Conservation (phyloP, 805 yeast species). For the Yarrowia phangngaensis region DNA sequence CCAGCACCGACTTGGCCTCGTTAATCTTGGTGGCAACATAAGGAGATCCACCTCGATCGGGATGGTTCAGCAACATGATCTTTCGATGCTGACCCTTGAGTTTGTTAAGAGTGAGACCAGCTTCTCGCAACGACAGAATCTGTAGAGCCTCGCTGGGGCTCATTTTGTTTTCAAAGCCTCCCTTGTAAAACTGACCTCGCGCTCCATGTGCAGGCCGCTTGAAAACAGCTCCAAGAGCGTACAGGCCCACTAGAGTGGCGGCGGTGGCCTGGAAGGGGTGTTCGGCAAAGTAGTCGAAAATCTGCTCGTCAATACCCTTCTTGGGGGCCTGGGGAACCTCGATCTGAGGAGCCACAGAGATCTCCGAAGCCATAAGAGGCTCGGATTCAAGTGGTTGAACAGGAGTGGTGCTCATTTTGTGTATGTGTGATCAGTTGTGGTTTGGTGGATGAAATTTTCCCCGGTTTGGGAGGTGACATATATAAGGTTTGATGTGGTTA, state of each 20-base stretch:
- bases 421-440: neutral
- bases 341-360: constrained; percentile 10
- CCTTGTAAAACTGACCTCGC: constrained; percentile 66
- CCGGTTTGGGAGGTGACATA: too few relatives aligned
- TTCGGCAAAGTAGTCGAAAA: constrained; percentile 28
- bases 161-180: constrained; percentile 93
- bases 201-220: constrained; percentile 55
- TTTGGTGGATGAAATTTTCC: neutral
- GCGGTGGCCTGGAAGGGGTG: constrained; percentile 23
- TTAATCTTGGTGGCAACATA: constrained; percentile 79
- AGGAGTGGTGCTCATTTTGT: constrained; percentile 22
- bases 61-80: constrained; percentile 79
- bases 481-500: too few relatives aligned
- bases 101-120: constrained; percentile 40
- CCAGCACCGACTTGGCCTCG: constrained; percentile 77
- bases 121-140: constrained; percentile 60
- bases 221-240: constrained; percentile 30
- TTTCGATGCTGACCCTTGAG: constrained; percentile 68
- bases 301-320: constrained; percentile 28
- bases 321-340: constrained; percentile 23
- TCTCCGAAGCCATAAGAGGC: constrained; percentile 20
- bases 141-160: constrained; percentile 81
- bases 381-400: constrained; percentile 17
- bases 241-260: constrained; percentile 25
- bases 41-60: constrained; percentile 85